phyloP scores from a whole-genome alignment of 179 eudicot genomes.

The Beta corolliflora region DNA sequence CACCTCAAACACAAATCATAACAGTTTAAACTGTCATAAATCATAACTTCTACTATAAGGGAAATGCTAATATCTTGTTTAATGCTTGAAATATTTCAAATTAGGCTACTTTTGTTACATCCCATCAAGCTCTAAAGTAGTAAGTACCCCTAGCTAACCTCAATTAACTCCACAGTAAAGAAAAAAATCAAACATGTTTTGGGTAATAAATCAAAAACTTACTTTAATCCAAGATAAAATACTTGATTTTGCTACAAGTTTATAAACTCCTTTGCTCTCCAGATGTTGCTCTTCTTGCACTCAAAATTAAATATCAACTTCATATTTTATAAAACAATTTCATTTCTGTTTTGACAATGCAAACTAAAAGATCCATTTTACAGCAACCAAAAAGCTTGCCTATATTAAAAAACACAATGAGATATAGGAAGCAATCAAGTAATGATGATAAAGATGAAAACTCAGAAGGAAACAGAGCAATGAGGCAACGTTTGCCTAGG shows the following conservation, averaged over 20 bases:
- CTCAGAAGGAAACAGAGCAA: neutral
- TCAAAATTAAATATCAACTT: neutral
- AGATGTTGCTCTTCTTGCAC: neutral
- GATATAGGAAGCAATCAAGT: neutral
- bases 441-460: neutral
- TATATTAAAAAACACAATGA: conserved; percentile 6
- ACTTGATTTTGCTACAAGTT: conserved; percentile 17
- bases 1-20: neutral
- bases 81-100: conserved; percentile 18
- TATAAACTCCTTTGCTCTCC: neutral
- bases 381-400: neutral
- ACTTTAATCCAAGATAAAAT: conserved; percentile 24
- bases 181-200: conserved; percentile 9
- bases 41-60: neutral
- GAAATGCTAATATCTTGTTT: neutral
- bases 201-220: conserved; percentile 25
- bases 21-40: neutral
- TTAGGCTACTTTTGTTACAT: neutral
- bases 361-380: conserved; percentile 6
- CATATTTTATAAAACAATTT: neutral
- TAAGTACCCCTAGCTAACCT: conserved; percentile 3
- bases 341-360: conserved; percentile 7
- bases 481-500: conserved; percentile 28
- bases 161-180: conserved; percentile 6
- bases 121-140: neutral